Percentiles rank a stretch among this genome's conserved stretches.
phyloP scores from a whole-genome alignment of 345 rosid species.

The Geranium rotundifolium region DNA sequence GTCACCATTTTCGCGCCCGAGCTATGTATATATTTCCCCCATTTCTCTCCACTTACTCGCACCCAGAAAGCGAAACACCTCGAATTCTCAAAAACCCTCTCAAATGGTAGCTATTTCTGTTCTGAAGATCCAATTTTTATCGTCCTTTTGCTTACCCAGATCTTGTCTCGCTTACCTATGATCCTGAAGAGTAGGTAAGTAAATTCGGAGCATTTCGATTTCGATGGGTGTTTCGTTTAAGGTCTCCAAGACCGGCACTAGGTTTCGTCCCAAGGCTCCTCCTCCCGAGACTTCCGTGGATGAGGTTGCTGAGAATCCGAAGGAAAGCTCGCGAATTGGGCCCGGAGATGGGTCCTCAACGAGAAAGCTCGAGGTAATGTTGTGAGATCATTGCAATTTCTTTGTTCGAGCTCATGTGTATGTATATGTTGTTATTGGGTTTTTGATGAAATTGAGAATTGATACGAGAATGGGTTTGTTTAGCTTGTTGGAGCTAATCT shows the following conservation, averaged over 20 bases:
- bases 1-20: not conserved
- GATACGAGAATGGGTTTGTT: not conserved
- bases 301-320: conserved; percentile 27
- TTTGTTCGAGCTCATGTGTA: not conserved
- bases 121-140: not conserved
- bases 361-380: conserved; percentile 36
- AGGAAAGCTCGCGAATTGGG: conserved; percentile 19
- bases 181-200: no score
- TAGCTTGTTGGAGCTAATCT: not conserved
- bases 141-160: not conserved
- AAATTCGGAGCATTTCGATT: not conserved
- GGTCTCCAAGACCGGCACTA: conserved; percentile 51
- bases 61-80: conserved; percentile 2
- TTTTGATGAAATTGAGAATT: not conserved
- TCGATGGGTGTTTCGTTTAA: conserved; percentile 63
- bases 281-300: conserved; percentile 24
- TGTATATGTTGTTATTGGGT: not conserved
- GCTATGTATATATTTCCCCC: not conserved
- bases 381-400: not conserved
- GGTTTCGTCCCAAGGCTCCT: conserved; percentile 43
- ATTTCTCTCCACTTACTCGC: not conserved
- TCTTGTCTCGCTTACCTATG: no score
- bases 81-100: conserved; percentile 1
- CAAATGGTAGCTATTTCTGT: not conserved
- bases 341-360: conserved; percentile 10